Percentiles rank a stretch among this genome's conserved stretches.
Conservation (phyloP, 495 filamentous ascomycete genomes). For the Glarea lozoyensis region DNA sequence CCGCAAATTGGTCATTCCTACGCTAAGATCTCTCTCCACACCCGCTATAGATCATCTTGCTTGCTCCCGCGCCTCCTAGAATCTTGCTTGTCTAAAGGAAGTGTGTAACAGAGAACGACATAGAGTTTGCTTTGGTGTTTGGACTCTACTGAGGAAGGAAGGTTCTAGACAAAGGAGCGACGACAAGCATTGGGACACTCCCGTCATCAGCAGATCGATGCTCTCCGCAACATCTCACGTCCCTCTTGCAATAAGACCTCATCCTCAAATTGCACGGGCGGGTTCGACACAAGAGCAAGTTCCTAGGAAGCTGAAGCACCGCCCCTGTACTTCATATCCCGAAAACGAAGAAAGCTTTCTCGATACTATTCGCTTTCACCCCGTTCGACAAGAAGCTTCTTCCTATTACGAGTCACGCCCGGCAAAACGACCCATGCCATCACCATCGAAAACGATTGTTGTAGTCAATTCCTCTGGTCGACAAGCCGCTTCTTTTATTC, state of each 20-base stretch:
- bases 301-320: slow-evolving; percentile 16
- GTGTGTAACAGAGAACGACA: too few species aligned
- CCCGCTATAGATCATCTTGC: too few species aligned
- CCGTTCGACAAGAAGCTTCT: slow-evolving; percentile 18
- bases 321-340: slow-evolving; percentile 13
- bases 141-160: too few species aligned
- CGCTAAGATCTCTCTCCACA: too few species aligned
- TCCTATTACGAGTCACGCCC: slow-evolving; percentile 40
- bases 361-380: slow-evolving; percentile 2
- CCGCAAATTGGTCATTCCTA: too few species aligned
- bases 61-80: too few species aligned
- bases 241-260: slow-evolving; percentile 17
- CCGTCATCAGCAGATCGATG: too few species aligned
- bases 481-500: slow-evolving; percentile 87
- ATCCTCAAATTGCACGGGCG: slow-evolving; percentile 1
- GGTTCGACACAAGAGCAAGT: background rate
- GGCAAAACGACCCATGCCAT: slow-evolving; percentile 37
- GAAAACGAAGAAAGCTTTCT: slow-evolving; percentile 5
- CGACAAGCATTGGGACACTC: too few species aligned
- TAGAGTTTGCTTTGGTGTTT: too few species aligned
- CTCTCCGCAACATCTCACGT: slow-evolving; percentile 14
- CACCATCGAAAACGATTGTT: slow-evolving; percentile 68
- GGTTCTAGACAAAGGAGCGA: too few species aligned
- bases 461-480: slow-evolving; percentile 89
- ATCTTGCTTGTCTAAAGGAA: too few species aligned